phyloP scores from a whole-genome alignment of 2,329 filamentous ascomycete genomes.

The Nemania diffusa region DNA sequence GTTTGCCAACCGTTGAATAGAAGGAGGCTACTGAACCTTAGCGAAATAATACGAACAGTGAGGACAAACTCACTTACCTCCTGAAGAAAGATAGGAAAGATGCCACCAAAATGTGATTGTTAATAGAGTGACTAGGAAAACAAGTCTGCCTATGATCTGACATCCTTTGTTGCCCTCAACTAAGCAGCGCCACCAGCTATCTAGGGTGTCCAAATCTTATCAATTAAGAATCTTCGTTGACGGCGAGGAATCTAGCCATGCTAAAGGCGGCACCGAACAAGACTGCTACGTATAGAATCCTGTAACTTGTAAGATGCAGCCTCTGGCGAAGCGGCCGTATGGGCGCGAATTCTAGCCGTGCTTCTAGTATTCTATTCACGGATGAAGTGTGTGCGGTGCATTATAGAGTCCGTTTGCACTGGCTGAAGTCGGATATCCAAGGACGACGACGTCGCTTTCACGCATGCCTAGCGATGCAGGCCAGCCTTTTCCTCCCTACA shows the following conservation, averaged over 20 bases:
- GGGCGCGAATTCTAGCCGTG: slow-evolving; percentile 14
- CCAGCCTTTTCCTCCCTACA: slow-evolving; percentile 11
- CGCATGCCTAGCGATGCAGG: slow-evolving; percentile 10
- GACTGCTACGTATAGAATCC: slow-evolving; percentile 6
- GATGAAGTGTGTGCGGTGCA: slow-evolving; percentile 14
- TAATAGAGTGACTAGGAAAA: too few species aligned
- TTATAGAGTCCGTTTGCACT: background rate
- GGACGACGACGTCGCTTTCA: slow-evolving; percentile 30
- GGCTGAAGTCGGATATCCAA: slow-evolving; percentile 5
- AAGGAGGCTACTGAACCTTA: slow-evolving; percentile 10
- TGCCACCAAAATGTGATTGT: too few species aligned
- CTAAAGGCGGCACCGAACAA: slow-evolving; percentile 16
- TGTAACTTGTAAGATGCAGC: slow-evolving; percentile 17
- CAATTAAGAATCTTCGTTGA: slow-evolving; percentile 15
- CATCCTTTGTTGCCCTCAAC: too few species aligned
- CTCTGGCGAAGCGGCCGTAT: slow-evolving; percentile 11
- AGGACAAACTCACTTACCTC: background rate
- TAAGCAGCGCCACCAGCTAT: background rate
- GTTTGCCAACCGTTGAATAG: slow-evolving; percentile 20
- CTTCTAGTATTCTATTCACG: slow-evolving; percentile 17
- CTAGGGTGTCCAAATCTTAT: background rate
- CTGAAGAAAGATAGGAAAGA: slow-evolving; percentile 16
- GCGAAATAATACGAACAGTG: background rate
- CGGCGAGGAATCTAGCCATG: slow-evolving; percentile 12
- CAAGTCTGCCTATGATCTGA: too few species aligned